Evolutionary conservation across 768 basidiomycete genomes (phyloP).

Genomic region (Tricholoma terreum): DNA sequence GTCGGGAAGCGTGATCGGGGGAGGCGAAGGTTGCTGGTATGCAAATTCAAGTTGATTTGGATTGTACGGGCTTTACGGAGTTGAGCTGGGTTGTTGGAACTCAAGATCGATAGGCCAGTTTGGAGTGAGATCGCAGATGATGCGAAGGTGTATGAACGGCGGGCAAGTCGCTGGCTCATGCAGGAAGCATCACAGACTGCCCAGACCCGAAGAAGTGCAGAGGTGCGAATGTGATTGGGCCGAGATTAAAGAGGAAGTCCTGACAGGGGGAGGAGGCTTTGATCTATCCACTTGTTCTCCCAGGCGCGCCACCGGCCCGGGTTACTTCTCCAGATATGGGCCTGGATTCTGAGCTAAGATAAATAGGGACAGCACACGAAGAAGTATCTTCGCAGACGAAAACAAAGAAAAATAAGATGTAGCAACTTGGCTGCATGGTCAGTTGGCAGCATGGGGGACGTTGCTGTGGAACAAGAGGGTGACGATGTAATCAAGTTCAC

Average conservation of each 20-base stretch:
- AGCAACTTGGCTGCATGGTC: too few relatives aligned
- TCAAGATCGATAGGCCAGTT: slow-evolving; percentile 61
- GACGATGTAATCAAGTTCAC: too few relatives aligned
- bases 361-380: too few relatives aligned
- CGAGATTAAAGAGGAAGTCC: slow-evolving; percentile 51
- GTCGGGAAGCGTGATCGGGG: slow-evolving; percentile 59
- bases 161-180: slow-evolving; percentile 55
- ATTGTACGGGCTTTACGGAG: slow-evolving; percentile 18
- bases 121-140: slow-evolving; percentile 53
- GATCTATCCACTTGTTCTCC: too few relatives aligned
- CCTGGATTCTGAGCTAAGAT: too few relatives aligned
- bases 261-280: slow-evolving; percentile 42
- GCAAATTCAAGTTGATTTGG: neutral
- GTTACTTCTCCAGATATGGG: too few relatives aligned
- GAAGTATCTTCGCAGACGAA: too few relatives aligned
- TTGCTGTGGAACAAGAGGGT: too few relatives aligned
- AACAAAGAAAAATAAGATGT: too few relatives aligned
- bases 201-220: slow-evolving; percentile 36
- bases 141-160: slow-evolving; percentile 48
- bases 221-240: slow-evolving; percentile 45
- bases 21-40: slow-evolving; percentile 11
- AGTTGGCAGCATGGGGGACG: too few relatives aligned
- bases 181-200: slow-evolving; percentile 40
- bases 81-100: slow-evolving; percentile 24
- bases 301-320: too few relatives aligned